Conservation (phyloP, 2,329 filamentous ascomycete species). For the Neoascochyta sp. region DNA sequence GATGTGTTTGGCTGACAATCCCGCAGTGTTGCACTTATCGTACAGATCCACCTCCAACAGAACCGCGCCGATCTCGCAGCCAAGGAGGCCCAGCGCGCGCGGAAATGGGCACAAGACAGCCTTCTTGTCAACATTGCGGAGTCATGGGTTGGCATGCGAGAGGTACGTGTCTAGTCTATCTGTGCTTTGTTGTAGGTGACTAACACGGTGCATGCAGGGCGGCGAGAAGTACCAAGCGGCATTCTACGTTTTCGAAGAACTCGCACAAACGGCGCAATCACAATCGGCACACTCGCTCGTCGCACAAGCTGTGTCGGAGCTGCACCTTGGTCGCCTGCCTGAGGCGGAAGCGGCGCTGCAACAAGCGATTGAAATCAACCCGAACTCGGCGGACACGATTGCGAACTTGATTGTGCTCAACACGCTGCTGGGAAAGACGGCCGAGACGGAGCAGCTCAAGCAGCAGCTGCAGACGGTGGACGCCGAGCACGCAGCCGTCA, state of each 20-base stretch:
- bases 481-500: constrained; percentile 66
- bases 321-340: constrained; percentile 82
- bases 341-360: constrained; percentile 86
- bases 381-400: constrained; percentile 68
- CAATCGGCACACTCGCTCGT: constrained; percentile 73
- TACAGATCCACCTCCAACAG: constrained; percentile 88
- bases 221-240: constrained; percentile 94
- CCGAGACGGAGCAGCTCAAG: constrained; percentile 57
- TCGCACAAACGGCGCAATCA: constrained; percentile 80
- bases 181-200: too few relatives aligned
- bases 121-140: constrained; percentile 91
- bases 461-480: constrained; percentile 53
- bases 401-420: constrained; percentile 81
- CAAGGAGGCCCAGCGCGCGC: constrained; percentile 82
- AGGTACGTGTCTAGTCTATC: constrained; percentile 59
- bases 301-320: constrained; percentile 83
- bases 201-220: constrained; percentile 56
- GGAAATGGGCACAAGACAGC: constrained; percentile 93
- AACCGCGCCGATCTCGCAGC: constrained; percentile 87
- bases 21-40: constrained; percentile 72
- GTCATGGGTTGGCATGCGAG: constrained; percentile 85
- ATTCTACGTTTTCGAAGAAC: constrained; percentile 96
- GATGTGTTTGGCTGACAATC: constrained; percentile 3
- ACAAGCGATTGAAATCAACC: constrained; percentile 71
- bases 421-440: constrained; percentile 65